Conservation (phyloP, 2,329 filamentous ascomycete genomes). For the Exophiala xenobiotica region DNA sequence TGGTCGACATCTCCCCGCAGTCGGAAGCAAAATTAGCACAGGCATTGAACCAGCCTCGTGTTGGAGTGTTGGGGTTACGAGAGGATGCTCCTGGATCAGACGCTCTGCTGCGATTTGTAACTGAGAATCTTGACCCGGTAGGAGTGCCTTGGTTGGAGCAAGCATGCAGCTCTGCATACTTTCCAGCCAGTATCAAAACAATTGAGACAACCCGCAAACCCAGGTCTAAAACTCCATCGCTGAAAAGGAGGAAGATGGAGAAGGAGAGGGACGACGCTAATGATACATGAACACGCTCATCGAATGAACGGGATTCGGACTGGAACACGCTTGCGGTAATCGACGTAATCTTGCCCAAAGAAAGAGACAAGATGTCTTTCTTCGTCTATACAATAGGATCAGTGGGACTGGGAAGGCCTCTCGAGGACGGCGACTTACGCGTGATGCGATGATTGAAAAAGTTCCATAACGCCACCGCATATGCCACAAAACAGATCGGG, state of each 20-base stretch:
- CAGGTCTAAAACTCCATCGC: slow-evolving; percentile 11
- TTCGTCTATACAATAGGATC: slow-evolving; percentile 56
- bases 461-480: slow-evolving; percentile 73
- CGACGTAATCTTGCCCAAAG: slow-evolving; percentile 77
- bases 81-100: slow-evolving; percentile 10
- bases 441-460: slow-evolving; percentile 77
- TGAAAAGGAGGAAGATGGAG: slow-evolving; percentile 4
- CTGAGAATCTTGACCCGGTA: slow-evolving; percentile 15
- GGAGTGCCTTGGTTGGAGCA: slow-evolving; percentile 26
- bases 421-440: slow-evolving; percentile 45
- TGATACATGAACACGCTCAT: slow-evolving; percentile 28
- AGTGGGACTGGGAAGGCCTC: too few relatives aligned
- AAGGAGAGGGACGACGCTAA: slow-evolving; percentile 3
- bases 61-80: slow-evolving; percentile 24
- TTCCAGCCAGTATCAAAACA: slow-evolving; percentile 22
- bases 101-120: slow-evolving; percentile 13
- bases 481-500: slow-evolving; percentile 70
- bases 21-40: slow-evolving; percentile 22
- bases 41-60: slow-evolving; percentile 24
- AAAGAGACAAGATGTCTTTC: slow-evolving; percentile 75
- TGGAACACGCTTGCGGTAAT: slow-evolving; percentile 68
- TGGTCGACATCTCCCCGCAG: slow-evolving; percentile 20
- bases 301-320: slow-evolving; percentile 79
- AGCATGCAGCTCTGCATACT: slow-evolving; percentile 10
- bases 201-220: slow-evolving; percentile 4